These are phyloP conservation scores for Lichtheimia ramosa DNA, from an alignment of 371 early-diverging fungal species.

Conservation along the genomic window DNA sequence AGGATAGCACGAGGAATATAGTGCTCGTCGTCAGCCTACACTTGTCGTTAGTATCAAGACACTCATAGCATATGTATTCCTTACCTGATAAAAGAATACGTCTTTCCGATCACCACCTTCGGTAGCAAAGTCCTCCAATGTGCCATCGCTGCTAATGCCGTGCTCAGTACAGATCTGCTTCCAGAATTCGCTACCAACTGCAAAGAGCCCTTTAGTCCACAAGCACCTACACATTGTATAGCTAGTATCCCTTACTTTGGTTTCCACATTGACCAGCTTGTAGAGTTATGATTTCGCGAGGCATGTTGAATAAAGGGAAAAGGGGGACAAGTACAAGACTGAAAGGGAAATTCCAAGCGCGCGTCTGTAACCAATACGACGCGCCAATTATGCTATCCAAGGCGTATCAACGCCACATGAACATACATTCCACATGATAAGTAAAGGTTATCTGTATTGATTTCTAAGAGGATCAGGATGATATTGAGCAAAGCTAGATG, in stretches of 20 bases:
- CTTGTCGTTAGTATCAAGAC: background rate
- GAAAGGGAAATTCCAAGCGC: background rate
- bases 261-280: constrained; percentile 98
- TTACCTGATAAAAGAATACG: constrained; percentile 98
- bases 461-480: no score
- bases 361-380: no score
- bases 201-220: background rate
- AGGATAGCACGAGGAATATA: constrained; percentile 93
- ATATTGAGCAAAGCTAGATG: no score
- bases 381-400: no score
- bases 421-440: no score
- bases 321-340: background rate
- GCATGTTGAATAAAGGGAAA: constrained; percentile 43
- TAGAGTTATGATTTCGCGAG: constrained; percentile 91
- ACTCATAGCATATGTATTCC: constrained; percentile 1
- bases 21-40: constrained; percentile 89
- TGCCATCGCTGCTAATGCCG: constrained; percentile 84
- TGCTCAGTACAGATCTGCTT: constrained; percentile 88
- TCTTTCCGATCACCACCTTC: constrained; percentile 95
- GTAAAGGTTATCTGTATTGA: no score
- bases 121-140: constrained; percentile 83
- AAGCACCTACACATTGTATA: background rate
- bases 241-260: constrained; percentile 64
- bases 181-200: constrained; percentile 95
- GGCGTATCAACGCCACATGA: no score